phyloP scores from a whole-genome alignment of 2,329 filamentous ascomycete genomes.

The Calonectria naviculata region DNA sequence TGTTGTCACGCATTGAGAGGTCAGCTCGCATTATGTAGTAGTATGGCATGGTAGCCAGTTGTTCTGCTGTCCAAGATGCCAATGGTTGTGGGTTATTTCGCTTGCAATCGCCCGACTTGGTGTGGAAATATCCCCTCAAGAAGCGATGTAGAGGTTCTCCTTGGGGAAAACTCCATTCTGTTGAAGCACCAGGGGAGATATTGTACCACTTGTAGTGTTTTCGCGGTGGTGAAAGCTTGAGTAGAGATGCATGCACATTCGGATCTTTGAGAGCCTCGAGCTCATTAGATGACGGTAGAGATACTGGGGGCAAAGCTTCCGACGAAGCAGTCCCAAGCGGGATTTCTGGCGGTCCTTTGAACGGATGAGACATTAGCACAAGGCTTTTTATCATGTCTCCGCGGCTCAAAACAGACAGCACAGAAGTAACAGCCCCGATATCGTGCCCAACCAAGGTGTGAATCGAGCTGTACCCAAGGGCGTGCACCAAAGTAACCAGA shows the following conservation, averaged over 20 bases:
- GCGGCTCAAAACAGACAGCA: neutral
- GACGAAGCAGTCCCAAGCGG: neutral
- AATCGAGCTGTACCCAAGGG: neutral
- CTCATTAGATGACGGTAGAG: neutral
- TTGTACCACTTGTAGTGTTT: slow-evolving; percentile 1
- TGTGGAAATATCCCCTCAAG: neutral
- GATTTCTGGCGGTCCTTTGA: neutral
- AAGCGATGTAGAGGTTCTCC: neutral
- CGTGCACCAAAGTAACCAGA: neutral
- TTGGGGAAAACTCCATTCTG: neutral
- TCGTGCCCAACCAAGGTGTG: neutral
- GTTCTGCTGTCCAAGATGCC: neutral
- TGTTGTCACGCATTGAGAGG: neutral
- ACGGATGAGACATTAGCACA: neutral
- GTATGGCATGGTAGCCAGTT: neutral
- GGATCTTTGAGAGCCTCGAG: neutral
- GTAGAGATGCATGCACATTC: neutral
- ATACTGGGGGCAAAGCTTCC: neutral
- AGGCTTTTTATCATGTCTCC: neutral
- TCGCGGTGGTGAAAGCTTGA: neutral
- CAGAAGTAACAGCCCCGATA: neutral
- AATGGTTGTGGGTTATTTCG: neutral
- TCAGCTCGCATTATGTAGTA: neutral
- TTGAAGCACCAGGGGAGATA: neutral
- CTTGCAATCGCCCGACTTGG: neutral